Evolutionary conservation across 2,329 filamentous ascomycete genomes (phyloP), one percentile per base, ranked within the genome.

Genomic region (Diaporthe destruens): DNA sequence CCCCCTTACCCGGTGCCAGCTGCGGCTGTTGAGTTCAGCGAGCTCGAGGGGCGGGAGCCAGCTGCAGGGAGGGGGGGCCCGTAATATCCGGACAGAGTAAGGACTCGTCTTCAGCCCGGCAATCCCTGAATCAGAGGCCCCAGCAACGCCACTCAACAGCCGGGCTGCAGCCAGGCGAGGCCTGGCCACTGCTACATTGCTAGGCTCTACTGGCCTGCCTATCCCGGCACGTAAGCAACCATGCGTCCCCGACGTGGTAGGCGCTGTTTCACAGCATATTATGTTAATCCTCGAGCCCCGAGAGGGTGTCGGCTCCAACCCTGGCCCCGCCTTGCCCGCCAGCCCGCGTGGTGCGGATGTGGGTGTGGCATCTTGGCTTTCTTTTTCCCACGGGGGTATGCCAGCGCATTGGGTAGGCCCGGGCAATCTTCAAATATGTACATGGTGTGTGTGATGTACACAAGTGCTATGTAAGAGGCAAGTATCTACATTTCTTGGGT

Each of bases 31-130:
- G 61, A 66, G 61, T 47, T 39, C 61, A 49, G 61, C 61, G 47
- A 66, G 61, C 7, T 25, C 44, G 44, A 65, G 44, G n/a, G 61
- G 18, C 61, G 32, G 61, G 32, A 66, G 61, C 20, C 23, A 42
- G 42, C 29, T 51, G 44, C 44, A 66, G 47, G 23, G 61, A 66
- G 44, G 44, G 44, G 61, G 44, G 61, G 0, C n/a, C 47, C 16
- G 61, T 66, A 66, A 66, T 66, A 66, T 53, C 47, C 44, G 20
- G 61, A 29, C 61, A 66, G 61, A 65, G 59, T 65, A 65, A 65
- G 59, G 59, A 36, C 6, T 5, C 2, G 3, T 18, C 59, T 29
- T 36, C 59, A 32, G 7, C 42, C 44, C 20, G 29, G 42, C 29
- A 20, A 2, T 39, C 55, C 67, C 67, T 69, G 55, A 61, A 61